Evolutionary conservation across 257 asterid genomes (phyloP), one percentile per base, ranked within the genome.

Genomic region (Galeopsis tetrahit): DNA sequence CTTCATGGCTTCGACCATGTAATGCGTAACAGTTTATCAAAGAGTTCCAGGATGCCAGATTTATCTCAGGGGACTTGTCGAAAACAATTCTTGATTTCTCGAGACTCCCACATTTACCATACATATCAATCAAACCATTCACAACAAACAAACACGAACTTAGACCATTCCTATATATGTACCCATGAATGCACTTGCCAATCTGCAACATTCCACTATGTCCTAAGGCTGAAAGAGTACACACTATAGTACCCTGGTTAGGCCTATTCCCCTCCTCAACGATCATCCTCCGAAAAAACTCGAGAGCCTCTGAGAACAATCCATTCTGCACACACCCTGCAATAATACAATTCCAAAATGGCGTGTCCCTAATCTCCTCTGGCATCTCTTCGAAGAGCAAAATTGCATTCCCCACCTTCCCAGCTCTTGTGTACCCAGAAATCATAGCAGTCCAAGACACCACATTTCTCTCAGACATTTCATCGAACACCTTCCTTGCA

Each of bases 381-480:
- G 91, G 90, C 87, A 87, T 79, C 68, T 81, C 75, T 53, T 85
- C 92, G 57, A 90, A 92, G 11, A 90, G 78, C 57, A 80, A 71
- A 56, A 92, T 65, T 8, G 97, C 98, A 81, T 75, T 80, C 65
- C 85, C 88, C 67, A 90, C 52, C 76, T 66, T 53, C 69, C 97
- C 96, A 14, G 79, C 85, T 79, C 88, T 87, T 33, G 81, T 66
- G 60, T 87, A 92, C 58, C 89, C 95, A 2, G 96, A 84, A 53
- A 92, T 80, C 97, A 92, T 87, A 1, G 97, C 95, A 10, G 97
- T 92, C 97, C 96, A 90, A 1, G 96, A 71, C 43, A 88, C 86
- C 62, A 90, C 88, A 65, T 73, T 85, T 53, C 85, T 85, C 0
- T 84, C 93, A 69, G 89, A 35, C 79, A 90, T 90, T 85, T 80